phyloP scores from a whole-genome alignment of 2,329 filamentous ascomycete genomes.

The Cyphellophora attinorum region DNA sequence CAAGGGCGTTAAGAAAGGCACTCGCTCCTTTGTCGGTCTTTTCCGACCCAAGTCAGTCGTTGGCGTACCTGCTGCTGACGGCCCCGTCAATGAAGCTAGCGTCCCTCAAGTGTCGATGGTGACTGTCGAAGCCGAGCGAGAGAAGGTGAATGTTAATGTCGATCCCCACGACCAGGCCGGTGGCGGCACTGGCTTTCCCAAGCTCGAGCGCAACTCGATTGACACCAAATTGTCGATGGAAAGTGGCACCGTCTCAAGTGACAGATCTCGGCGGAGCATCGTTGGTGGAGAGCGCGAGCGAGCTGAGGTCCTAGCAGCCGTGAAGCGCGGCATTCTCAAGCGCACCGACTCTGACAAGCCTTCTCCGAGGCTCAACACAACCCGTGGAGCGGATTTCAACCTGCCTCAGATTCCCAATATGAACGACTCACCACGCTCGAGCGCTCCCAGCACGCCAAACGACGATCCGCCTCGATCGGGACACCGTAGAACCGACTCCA shows the following conservation, averaged over 20 bases:
- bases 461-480: slow-evolving; percentile 49
- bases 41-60: slow-evolving; percentile 91
- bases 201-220: slow-evolving; percentile 71
- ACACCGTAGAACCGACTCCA: slow-evolving; percentile 58
- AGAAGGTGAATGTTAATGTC: slow-evolving; percentile 66
- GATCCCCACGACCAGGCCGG: slow-evolving; percentile 58
- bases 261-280: slow-evolving; percentile 70
- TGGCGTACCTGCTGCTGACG: slow-evolving; percentile 64
- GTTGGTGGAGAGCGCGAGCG: slow-evolving; percentile 82
- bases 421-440: slow-evolving; percentile 73
- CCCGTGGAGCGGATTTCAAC: slow-evolving; percentile 43
- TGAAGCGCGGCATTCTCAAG: slow-evolving; percentile 93
- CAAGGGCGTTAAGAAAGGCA: slow-evolving; percentile 91
- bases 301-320: slow-evolving; percentile 80
- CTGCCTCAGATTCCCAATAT: slow-evolving; percentile 54
- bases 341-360: slow-evolving; percentile 59
- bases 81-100: slow-evolving; percentile 53
- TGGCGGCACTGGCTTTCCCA: slow-evolving; percentile 73
- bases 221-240: slow-evolving; percentile 42
- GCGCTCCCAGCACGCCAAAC: slow-evolving; percentile 76
- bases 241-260: slow-evolving; percentile 26
- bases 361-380: slow-evolving; percentile 57
- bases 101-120: slow-evolving; percentile 89
- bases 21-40: slow-evolving; percentile 80
- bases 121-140: slow-evolving; percentile 85